phyloP scores from a whole-genome alignment of 164 flowering plant genomes.

The Amborella trichopoda region DNA sequence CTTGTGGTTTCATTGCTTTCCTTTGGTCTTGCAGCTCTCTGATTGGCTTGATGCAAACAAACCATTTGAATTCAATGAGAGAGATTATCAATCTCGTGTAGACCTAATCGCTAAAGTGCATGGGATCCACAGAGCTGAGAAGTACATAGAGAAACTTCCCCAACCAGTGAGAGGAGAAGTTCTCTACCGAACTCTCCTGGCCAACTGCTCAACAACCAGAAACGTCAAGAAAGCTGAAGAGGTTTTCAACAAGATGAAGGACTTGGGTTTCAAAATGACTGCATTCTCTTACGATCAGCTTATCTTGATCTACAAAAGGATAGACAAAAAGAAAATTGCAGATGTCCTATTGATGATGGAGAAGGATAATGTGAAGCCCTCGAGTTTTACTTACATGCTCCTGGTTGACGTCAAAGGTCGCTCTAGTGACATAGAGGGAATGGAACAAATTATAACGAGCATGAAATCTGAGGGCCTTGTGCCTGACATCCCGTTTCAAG shows the following conservation, averaged over 20 bases:
- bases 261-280: slow-evolving; percentile 38
- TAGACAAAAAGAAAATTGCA: slow-evolving; percentile 63
- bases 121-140: slow-evolving; percentile 54
- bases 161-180: slow-evolving; percentile 52
- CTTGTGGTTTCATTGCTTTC: too few species aligned
- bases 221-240: slow-evolving; percentile 55
- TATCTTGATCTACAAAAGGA: slow-evolving; percentile 66
- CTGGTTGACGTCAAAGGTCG: slow-evolving; percentile 65
- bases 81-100: slow-evolving; percentile 67
- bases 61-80: slow-evolving; percentile 33
- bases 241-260: slow-evolving; percentile 70
- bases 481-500: slow-evolving; percentile 22
- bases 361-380: slow-evolving; percentile 58
- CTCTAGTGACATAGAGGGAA: slow-evolving; percentile 52
- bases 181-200: slow-evolving; percentile 58
- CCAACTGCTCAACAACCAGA: slow-evolving; percentile 29
- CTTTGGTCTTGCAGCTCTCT: slow-evolving; percentile 52
- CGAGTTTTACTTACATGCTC: slow-evolving; percentile 46
- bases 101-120: slow-evolving; percentile 62
- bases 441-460: slow-evolving; percentile 68
- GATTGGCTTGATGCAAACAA: slow-evolving; percentile 65
- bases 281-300: slow-evolving; percentile 68
- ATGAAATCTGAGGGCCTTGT: slow-evolving; percentile 74
- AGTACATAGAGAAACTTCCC: slow-evolving; percentile 45
- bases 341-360: slow-evolving; percentile 77